Percentiles rank a stretch among this genome's conserved stretches.
phyloP scores from a whole-genome alignment of 345 rosid species.

The Angophora floribunda region DNA sequence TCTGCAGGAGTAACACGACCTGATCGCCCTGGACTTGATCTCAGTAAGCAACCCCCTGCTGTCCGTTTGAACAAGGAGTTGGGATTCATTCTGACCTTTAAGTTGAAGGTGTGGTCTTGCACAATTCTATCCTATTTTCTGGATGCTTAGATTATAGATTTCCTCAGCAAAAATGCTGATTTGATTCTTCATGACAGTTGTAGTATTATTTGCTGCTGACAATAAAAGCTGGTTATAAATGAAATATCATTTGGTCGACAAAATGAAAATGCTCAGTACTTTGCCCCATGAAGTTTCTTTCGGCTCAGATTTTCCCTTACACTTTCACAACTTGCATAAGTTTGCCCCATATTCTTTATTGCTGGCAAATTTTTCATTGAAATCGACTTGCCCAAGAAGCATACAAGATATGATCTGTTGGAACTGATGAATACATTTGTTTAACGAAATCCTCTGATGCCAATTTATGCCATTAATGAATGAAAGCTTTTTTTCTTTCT shows the following conservation, averaged over 20 bases:
- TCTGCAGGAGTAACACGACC: conserved; percentile 96
- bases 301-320: background rate
- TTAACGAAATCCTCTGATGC: background rate
- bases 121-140: background rate
- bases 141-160: background rate
- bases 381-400: background rate
- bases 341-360: background rate
- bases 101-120: conserved; percentile 56
- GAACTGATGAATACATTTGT: background rate
- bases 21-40: conserved; percentile 91
- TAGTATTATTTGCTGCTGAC: background rate
- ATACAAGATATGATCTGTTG: background rate
- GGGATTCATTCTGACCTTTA: conserved; percentile 74
- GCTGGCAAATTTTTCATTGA: background rate
- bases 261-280: background rate
- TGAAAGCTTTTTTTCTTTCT: background rate
- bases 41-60: conserved; percentile 92
- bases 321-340: background rate
- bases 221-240: background rate
- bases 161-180: background rate
- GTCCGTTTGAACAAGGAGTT: conserved; percentile 95
- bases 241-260: background rate
- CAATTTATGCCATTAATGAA: background rate
- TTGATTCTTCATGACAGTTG: background rate
- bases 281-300: background rate